These are phyloP conservation scores for Colletotrichum coccodes DNA, from an alignment of 2,329 filamentous ascomycete species.

Conservation along the genomic window DNA sequence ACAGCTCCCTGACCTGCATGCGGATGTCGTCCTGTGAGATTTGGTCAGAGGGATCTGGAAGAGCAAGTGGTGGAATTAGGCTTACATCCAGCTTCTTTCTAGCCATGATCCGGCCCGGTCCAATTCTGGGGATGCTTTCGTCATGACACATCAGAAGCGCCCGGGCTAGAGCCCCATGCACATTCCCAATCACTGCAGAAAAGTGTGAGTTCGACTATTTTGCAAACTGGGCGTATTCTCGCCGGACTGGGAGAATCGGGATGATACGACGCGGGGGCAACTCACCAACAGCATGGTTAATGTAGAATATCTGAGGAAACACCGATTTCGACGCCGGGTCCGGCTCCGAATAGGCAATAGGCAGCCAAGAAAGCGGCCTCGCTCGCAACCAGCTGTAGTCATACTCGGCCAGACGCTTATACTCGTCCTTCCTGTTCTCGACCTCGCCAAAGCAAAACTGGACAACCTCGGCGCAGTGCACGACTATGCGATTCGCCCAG, in stretches of 20 bases:
- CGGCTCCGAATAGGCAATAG: slow-evolving; percentile 58
- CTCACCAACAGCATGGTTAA: slow-evolving; percentile 63
- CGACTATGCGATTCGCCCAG: slow-evolving; percentile 70
- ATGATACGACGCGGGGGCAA: too few relatives aligned
- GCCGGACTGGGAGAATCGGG: too few relatives aligned
- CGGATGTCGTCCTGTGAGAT: slow-evolving; percentile 52
- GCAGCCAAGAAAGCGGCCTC: slow-evolving; percentile 62
- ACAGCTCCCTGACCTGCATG: slow-evolving; percentile 60
- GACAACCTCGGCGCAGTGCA: slow-evolving; percentile 71
- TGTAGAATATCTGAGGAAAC: slow-evolving; percentile 69
- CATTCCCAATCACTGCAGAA: slow-evolving; percentile 63
- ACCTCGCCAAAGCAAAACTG: slow-evolving; percentile 68
- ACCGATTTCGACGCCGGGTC: slow-evolving; percentile 45
- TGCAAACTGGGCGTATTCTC: too few relatives aligned
- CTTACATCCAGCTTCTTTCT: slow-evolving; percentile 50
- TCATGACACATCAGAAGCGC: slow-evolving; percentile 68
- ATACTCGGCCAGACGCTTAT: slow-evolving; percentile 56
- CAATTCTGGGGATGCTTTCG: slow-evolving; percentile 61
- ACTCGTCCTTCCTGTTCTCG: slow-evolving; percentile 44
- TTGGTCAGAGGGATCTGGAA: not conserved
- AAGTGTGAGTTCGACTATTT: not conserved
- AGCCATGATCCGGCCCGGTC: slow-evolving; percentile 44
- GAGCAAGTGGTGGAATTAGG: not conserved
- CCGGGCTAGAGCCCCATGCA: slow-evolving; percentile 67
- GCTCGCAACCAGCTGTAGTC: slow-evolving; percentile 56